A percentile compares a stretch with the other conserved stretches of the same genome.
These are phyloP conservation scores for Noccaea caerulescens DNA, from an alignment of 345 rosid genomes.

Conservation along the genomic window DNA sequence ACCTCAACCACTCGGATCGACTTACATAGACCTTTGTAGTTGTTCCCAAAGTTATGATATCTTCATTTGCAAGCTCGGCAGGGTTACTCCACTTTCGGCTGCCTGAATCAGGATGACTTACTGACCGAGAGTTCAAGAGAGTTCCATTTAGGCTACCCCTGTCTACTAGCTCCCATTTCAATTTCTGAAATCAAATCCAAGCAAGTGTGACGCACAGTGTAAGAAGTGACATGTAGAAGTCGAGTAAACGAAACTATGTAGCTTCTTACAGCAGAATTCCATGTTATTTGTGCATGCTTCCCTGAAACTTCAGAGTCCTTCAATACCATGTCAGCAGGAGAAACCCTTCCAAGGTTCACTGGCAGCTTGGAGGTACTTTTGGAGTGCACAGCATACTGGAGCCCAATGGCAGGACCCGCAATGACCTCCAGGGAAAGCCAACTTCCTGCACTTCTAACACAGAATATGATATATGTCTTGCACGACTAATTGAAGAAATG, in stretches of 20 bases:
- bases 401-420: conserved; percentile 85
- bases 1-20: conserved; percentile 27
- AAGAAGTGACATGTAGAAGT: conserved; percentile 27
- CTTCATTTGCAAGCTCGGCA: conserved; percentile 76
- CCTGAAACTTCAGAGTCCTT: conserved; percentile 96
- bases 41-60: conserved; percentile 85
- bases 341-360: conserved; percentile 84
- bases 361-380: conserved; percentile 72
- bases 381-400: conserved; percentile 59
- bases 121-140: conserved; percentile 70
- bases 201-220: conserved; percentile 23
- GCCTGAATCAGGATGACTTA: conserved; percentile 68
- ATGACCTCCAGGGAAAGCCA: conserved; percentile 86
- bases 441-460: conserved; percentile 93
- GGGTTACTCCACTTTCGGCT: conserved; percentile 84
- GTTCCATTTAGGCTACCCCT: conserved; percentile 99
- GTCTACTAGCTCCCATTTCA: conserved; percentile 95
- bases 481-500: conserved; percentile 43
- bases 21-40: conserved; percentile 78
- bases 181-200: conserved; percentile 61
- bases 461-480: conserved; percentile 56
- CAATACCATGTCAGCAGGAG: conserved; percentile 72
- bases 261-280: conserved; percentile 76
- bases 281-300: conserved; percentile 91
- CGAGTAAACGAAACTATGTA: conserved; percentile 30